Base-by-base conservation (phyloP, 495 filamentous ascomycete genomes). In the Penicillium antarcticum region DNA sequence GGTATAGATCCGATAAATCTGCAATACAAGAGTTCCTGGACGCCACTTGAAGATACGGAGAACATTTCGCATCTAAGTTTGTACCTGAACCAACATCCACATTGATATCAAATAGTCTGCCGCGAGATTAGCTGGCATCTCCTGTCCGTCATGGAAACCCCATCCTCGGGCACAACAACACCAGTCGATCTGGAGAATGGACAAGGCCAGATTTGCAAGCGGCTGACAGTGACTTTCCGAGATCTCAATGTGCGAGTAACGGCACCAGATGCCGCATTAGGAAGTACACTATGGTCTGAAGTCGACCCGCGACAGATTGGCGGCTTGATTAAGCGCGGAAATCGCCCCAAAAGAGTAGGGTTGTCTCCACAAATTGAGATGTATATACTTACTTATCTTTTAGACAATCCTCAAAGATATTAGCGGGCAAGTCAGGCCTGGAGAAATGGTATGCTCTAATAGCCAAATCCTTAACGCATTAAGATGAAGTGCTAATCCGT, bases 191-290 rank as follows among this genome's bases (percentile, higher is more conserved):
- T 72, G 23, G 71, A 74, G 47, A 36, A 51, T 17, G 65, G 60
- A 1, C 18, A 16, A 10, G 37, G 43, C 2, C 41, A 44, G 19
- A 48, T 69, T 48, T 63, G 54, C 11, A 74, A 74, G 40, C 53
- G 64, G 34, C 44, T 74, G 7, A 71, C 71, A 5, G 53, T 74
- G 8, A 74, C 71, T 3, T 74, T 71, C 21, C 66, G 71, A 3
- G 53, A 67, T 42, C 33, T 74, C 16, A 71, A 53, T 40, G 67
- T 74, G 5, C 56, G 61, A 33, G 71, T 74, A 0, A 70, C 69
- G 3, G 69, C 71, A 24, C 67, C 71, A 1, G 69, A 74, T 62
- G 67, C 66, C 3, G 71, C 71, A 0, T 54, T 74, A n/a, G 69
- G 71, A 26, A 57, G 58, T 14, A 72, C 71, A 5, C 45, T 74